Evolutionary conservation across 2,329 filamentous ascomycete species (phyloP).

Genomic region (Aspergillus japonicus): DNA sequence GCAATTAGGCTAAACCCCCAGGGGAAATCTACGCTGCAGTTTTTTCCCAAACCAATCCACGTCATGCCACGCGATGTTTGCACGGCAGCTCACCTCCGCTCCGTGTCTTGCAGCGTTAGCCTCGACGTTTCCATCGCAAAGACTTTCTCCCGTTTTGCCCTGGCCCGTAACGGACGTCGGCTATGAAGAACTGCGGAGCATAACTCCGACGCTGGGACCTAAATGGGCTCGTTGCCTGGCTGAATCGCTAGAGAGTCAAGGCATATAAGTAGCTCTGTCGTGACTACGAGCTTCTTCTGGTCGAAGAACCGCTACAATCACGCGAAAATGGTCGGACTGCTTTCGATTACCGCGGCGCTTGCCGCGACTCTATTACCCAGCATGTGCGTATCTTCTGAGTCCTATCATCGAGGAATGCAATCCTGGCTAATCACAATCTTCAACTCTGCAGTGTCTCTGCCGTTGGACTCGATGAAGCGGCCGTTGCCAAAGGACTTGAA

Average conservation of each 20-base stretch:
- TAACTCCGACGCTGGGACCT: neutral
- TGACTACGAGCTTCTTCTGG: neutral
- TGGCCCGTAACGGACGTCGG: neutral
- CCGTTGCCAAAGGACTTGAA: conserved; percentile 55
- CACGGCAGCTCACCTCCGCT: neutral
- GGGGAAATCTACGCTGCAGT: neutral
- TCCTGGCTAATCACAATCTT: neutral
- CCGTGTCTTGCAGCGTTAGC: conserved; percentile 1
- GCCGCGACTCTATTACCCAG: conserved; percentile 24
- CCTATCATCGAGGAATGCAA: neutral
- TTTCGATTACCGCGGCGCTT: conserved; percentile 20
- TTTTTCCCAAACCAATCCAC: neutral
- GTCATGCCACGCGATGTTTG: neutral
- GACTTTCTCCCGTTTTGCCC: neutral
- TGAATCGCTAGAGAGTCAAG: neutral
- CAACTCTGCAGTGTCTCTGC: conserved; percentile 17
- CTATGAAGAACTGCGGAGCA: neutral
- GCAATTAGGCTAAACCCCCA: neutral
- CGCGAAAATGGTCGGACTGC: conserved; percentile 21
- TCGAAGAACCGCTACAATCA: neutral
- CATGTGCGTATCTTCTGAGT: conserved; percentile 15
- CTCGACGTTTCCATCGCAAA: neutral
- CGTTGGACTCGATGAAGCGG: conserved; percentile 35
- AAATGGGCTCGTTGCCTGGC: neutral
- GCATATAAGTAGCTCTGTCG: neutral